Base-by-base conservation (phyloP, 495 filamentous ascomycete genomes). In the Hypoxylon fragiforme region DNA sequence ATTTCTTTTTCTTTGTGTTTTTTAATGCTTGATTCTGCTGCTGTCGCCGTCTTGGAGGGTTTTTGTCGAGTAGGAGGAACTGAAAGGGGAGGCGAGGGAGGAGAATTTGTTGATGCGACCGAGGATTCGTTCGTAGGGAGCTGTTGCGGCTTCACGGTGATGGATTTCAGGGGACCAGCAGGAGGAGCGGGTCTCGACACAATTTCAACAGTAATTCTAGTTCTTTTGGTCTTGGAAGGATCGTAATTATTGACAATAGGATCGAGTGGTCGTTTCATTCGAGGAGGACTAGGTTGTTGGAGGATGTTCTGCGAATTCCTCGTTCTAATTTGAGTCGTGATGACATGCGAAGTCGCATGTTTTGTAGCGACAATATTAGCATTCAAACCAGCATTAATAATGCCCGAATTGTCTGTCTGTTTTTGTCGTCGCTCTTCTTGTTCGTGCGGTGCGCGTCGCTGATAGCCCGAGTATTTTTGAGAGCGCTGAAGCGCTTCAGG, bases 1-100 rank as follows among this genome's bases (percentile, higher is more conserved):
- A 66, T 69, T 20, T 74, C 75, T 54, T 79, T 79, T 45, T 69
- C 69, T 44, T 74, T 68, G 48, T 78, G 71, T 60, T 70, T 72
- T 63, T 75, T 76, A 6, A 67, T 63, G 32, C 31, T 32, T 43
- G 62, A 18, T 45, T 62, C 58, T 57, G 34, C 24, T 41, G 21
- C 42, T 16, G 59, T 50, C 51, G 62, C 62, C 55, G 66, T 51
- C 45, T 53, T 64, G 42, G 46, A 31, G 30, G 46, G 18, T 57
- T 52, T 39, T 30, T 36, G 54, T 50, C 6, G 48, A 22, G 8
- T 2, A 9, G 34, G 7, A 13, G 14, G 34, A 5, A 13, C 4
- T 7, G 34, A 16, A 5, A 9, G 13, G 2, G 13, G 34, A n/a
- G n/a, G 34, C 34, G 34, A 16, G 4, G 3, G 34, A 3, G 3